Evolutionary conservation across 2,329 filamentous ascomycete species (phyloP).

Genomic region (Cytospora paraplurivora): DNA sequence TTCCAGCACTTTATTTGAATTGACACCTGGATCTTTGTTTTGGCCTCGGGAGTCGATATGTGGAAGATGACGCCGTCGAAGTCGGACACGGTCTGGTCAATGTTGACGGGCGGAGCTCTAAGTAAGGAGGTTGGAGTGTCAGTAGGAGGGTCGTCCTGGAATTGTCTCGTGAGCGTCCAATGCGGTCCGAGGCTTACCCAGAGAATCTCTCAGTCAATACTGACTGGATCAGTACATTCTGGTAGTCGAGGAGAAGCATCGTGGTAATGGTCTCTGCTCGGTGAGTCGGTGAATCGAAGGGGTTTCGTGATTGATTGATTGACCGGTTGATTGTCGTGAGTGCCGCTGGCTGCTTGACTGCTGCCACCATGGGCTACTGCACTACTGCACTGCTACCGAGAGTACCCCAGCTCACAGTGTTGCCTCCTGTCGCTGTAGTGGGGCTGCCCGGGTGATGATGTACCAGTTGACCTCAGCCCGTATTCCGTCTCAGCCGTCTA

Average conservation of each 20-base stretch:
- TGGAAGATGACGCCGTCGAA: slow-evolving; percentile 99
- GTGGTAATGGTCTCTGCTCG: slow-evolving; percentile 39
- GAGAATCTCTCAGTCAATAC: slow-evolving; percentile 94
- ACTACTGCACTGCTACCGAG: not conserved
- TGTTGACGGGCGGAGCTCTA: slow-evolving; percentile 81
- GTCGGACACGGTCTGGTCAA: slow-evolving; percentile 98
- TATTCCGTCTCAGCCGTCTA: not conserved
- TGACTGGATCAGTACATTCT: slow-evolving; percentile 97
- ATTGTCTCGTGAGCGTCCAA: not conserved
- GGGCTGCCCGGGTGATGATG: not conserved
- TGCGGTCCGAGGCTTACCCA: slow-evolving; percentile 58
- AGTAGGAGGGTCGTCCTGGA: slow-evolving; percentile 18
- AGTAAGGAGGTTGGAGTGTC: slow-evolving; percentile 32
- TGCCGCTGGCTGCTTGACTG: slow-evolving; percentile 13
- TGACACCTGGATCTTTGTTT: slow-evolving; percentile 92
- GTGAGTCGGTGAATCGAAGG: slow-evolving; percentile 15
- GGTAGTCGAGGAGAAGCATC: slow-evolving; percentile 96
- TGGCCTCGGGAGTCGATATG: slow-evolving; percentile 91
- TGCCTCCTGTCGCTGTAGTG: not conserved
- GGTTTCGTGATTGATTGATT: not conserved
- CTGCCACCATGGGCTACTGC: not conserved
- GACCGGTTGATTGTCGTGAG: slow-evolving; percentile 18
- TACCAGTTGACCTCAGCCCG: not conserved
- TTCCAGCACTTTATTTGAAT: slow-evolving; percentile 93
- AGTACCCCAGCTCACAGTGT: too few species aligned